Base-by-base conservation (phyloP, 495 filamentous ascomycete genomes). In the Trichoderma reesei region DNA sequence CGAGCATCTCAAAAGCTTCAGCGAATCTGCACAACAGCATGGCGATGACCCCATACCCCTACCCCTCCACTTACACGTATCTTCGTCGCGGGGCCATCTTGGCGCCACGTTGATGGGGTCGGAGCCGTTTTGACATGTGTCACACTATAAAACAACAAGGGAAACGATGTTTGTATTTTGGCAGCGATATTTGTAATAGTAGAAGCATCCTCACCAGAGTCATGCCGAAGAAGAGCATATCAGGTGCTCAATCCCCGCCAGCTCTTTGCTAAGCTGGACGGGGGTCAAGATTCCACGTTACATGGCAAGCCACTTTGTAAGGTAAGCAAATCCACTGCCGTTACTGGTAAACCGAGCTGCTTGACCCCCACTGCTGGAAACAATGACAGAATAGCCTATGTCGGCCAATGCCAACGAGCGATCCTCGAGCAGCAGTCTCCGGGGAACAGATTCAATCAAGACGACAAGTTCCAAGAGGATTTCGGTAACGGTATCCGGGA, bases 261-360 rank as follows among this genome's bases (percentile, higher is more conserved):
- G n/a, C 38, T 39, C 38, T 48, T 18, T 48, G 16, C 20, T 8
- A 6, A 48, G 0, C 3, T 16, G 9, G 26, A 33, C 34, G 51
- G 51, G 51, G 51, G 51, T 56, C 51, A 56, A 36, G 16, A 36
- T 36, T 48, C 51, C 51, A 56, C 51, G 51, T 56, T 56, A 56
- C 51, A 56, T 56, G 33, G 26, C 26, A 56, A 56, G 51, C 51
- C 51, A 56, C 51, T 14, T 56, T 10, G 3, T 33, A 4, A 14
- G 46, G 3, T 33, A 4, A 14, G 46, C 46, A n/a, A 26, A 54
- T 9, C 11, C 13, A 46, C 11, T 46, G 42, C 42, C 16, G 5
- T 14, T 39, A 2, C 11, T 11, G 11, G 38, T 11, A 6, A 39
- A 39, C 6, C 11, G 38, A 39, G 11, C 38, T 26, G 18, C 46